A percentile compares a stretch with the other conserved stretches of the same genome.
Conservation (phyloP, 495 filamentous ascomycete species). For the Annulohypoxylon nitens region DNA sequence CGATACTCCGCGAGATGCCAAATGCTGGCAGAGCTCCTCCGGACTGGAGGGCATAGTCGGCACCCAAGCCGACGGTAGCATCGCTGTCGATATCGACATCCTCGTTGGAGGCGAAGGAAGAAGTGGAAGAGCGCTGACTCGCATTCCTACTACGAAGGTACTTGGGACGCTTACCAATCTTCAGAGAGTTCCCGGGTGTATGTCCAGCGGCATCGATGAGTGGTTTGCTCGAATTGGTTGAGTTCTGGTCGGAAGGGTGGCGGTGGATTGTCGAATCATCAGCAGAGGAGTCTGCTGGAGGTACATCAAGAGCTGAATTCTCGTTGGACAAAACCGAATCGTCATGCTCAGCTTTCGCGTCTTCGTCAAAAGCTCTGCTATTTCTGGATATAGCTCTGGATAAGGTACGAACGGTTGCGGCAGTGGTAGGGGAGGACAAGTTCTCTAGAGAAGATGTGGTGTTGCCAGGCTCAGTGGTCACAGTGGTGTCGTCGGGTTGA, state of each 20-base stretch:
- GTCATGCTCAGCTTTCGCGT: constrained; percentile 57
- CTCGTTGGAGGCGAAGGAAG: constrained; percentile 74
- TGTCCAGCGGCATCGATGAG: constrained; percentile 53
- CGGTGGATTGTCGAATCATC: constrained; percentile 59
- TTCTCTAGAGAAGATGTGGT: constrained; percentile 71
- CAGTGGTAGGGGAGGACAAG: constrained; percentile 76
- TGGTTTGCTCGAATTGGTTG: constrained; percentile 39
- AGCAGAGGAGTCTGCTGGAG: constrained; percentile 60
- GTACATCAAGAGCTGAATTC: constrained; percentile 19
- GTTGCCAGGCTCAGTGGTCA: constrained; percentile 56
- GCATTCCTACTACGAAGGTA: constrained; percentile 79
- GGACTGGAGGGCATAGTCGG: constrained; percentile 87
- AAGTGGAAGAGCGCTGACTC: constrained; percentile 83
- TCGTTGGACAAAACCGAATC: constrained; percentile 42
- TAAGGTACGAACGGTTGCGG: constrained; percentile 69
- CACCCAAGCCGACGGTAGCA: constrained; percentile 73
- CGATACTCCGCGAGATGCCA: constrained; percentile 65
- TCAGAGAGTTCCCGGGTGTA: constrained; percentile 51
- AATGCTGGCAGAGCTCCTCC: constrained; percentile 77
- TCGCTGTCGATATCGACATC: constrained; percentile 76
- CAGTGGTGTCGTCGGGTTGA: constrained; percentile 36
- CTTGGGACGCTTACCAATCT: constrained; percentile 70
- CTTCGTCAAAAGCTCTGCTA: constrained; percentile 53
- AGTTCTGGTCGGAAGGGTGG: constrained; percentile 49
- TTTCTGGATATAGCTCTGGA: constrained; percentile 65